Base-by-base conservation (phyloP, 768 basidiomycete species). In the Daedalea quercina region DNA sequence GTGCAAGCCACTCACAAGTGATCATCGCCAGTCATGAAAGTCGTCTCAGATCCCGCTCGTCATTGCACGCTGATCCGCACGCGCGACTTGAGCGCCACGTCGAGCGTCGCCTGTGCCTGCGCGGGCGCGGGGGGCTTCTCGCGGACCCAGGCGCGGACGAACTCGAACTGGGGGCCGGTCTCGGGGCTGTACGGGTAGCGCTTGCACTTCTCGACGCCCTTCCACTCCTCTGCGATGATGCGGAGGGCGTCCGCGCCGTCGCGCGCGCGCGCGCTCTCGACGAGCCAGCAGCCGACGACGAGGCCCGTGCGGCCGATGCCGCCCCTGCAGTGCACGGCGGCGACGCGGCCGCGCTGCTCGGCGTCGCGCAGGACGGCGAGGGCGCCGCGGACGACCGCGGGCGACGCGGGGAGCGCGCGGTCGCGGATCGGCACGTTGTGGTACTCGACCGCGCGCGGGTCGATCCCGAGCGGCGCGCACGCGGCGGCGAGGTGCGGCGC, bases 361-460 rank as follows among this genome's bases (percentile, higher is more conserved):
- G 85, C 85, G 62, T 84, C 81, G 25, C 76, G 65, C 11, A 89
- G 67, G 13, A 81, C 80, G 48, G 71, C 71, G 49, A 90, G 69
- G 51, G 87, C 80, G 26, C 66, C 60, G 50, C 80, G 75, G 70
- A 89, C 79, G 60, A 77, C 77, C 23, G 81, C 76, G 28, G 70
- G 62, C 11, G 79, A 81, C 60, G 76, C 74, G 40, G 87, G 87
- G 6, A 87, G 68, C 33, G 73, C 81, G 46, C 88, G 77, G 65
- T 90, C 87, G 31, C 77, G 81, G 59, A 90, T 88, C 3, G 87
- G 83, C 69, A 89, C 88, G 54, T 83, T 78, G 72, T 88, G 80
- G 72, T 90, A 90, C 59, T 84, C 81, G 66, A 90, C 75, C 8
- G 75, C 69, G 37, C 63, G 47, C 20, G 71, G 65, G 57, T 81